Conservation (phyloP, 208 protist genomes). For the Leishmania arabica region DNA sequence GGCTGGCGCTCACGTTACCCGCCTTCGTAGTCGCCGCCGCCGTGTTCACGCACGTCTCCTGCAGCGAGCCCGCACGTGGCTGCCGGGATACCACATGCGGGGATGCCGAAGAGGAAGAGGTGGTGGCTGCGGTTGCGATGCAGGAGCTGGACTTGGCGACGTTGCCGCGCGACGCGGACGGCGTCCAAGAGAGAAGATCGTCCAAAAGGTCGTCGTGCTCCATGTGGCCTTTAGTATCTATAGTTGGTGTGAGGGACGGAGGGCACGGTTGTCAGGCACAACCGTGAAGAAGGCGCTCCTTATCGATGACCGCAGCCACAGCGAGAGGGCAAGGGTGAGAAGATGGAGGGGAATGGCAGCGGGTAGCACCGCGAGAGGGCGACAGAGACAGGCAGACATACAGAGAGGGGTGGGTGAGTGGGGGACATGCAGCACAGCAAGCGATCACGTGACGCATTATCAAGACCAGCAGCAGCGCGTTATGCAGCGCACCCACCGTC, state of each 20-base stretch:
- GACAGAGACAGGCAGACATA: background rate
- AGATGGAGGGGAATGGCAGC: no score
- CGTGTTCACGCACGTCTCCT: slow-evolving; percentile 30
- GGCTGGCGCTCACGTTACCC: background rate
- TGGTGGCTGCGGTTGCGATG: background rate
- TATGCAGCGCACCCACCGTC: background rate
- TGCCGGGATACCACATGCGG: background rate
- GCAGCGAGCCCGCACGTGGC: slow-evolving; percentile 4
- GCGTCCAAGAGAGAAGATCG: slow-evolving; percentile 67
- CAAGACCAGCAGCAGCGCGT: background rate
- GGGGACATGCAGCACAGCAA: background rate
- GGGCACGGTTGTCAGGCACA: background rate
- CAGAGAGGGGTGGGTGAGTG: background rate
- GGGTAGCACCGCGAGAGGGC: no score
- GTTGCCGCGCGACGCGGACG: slow-evolving; percentile 3
- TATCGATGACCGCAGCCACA: background rate
- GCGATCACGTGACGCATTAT: background rate
- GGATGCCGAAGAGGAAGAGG: slow-evolving; percentile 12
- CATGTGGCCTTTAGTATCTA: slow-evolving; percentile 9
- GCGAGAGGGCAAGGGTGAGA: background rate
- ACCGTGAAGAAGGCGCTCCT: background rate
- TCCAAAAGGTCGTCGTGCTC: slow-evolving; percentile 63
- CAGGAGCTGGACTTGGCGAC: slow-evolving; percentile 5
- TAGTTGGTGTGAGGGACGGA: background rate
- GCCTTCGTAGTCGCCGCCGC: background rate